These are phyloP conservation scores for Sparassis latifolia DNA, from an alignment of 1,284 basidiomycete species.

Conservation along the genomic window DNA sequence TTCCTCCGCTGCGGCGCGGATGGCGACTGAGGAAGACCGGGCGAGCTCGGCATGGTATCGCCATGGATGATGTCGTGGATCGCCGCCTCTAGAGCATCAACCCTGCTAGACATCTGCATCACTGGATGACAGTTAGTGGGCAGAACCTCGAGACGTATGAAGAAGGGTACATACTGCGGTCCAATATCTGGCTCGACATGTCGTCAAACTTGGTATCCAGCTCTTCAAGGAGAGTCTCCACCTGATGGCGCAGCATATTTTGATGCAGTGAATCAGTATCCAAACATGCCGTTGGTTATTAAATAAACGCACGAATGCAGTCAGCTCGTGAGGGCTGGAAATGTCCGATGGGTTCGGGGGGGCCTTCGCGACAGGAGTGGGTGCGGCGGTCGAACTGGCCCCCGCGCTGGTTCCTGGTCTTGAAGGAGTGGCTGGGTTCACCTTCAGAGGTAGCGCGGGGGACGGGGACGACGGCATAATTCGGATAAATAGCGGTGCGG, in stretches of 20 bases:
- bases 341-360: slow-evolving; percentile 40
- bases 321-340: slow-evolving; percentile 77
- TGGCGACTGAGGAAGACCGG: slow-evolving; percentile 26
- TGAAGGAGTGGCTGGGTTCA: slow-evolving; percentile 17
- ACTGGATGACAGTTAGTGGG: slow-evolving; percentile 36
- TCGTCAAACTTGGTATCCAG: slow-evolving; percentile 77
- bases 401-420: slow-evolving; percentile 15
- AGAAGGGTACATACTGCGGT: slow-evolving; percentile 54
- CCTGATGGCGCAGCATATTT: slow-evolving; percentile 34
- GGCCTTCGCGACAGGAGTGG: slow-evolving; percentile 13
- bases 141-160: not conserved
- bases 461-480: slow-evolving; percentile 17
- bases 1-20: slow-evolving; percentile 18
- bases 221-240: slow-evolving; percentile 72
- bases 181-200: slow-evolving; percentile 77
- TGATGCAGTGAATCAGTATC: not conserved
- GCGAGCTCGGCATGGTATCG: slow-evolving; percentile 32
- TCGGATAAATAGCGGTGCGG: too few relatives aligned
- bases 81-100: slow-evolving; percentile 74
- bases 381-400: slow-evolving; percentile 14
- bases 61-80: slow-evolving; percentile 82
- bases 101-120: slow-evolving; percentile 77
- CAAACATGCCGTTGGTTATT: not conserved
- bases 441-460: slow-evolving; percentile 24
- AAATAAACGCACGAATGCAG: slow-evolving; percentile 62